These are phyloP conservation scores for Hymenoscyphus repandus DNA, from an alignment of 2,329 filamentous ascomycete genomes.

Conservation along the genomic window DNA sequence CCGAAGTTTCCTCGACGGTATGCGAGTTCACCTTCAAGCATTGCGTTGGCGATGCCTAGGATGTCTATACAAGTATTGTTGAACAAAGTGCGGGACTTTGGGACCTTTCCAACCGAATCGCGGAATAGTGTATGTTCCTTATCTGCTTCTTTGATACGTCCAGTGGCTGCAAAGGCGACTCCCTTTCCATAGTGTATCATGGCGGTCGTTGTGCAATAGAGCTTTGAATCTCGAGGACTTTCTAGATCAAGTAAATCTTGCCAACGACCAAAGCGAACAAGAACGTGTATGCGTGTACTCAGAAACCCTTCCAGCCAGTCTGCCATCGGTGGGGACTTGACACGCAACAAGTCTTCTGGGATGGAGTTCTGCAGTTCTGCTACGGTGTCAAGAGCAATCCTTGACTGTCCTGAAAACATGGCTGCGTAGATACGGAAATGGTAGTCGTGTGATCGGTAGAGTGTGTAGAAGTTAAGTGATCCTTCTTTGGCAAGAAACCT, in stretches of 20 bases:
- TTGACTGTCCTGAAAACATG: conserved; percentile 67
- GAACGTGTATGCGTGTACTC: conserved; percentile 60
- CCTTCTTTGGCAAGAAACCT: conserved; percentile 56
- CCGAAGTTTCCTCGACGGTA: conserved; percentile 59
- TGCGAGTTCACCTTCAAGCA: conserved; percentile 69
- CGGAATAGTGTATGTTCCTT: conserved; percentile 46
- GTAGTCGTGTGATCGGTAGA: conserved; percentile 70
- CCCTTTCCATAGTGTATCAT: conserved; percentile 64
- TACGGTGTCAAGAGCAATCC: conserved; percentile 57
- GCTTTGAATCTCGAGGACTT: conserved; percentile 49
- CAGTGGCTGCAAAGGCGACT: conserved; percentile 57
- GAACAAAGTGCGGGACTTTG: conserved; percentile 57
- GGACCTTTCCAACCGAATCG: conserved; percentile 47
- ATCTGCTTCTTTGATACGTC: conserved; percentile 49
- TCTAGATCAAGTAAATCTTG: conserved; percentile 53
- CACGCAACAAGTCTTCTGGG: conserved; percentile 56
- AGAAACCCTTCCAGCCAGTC: conserved; percentile 73
- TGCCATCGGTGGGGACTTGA: conserved; percentile 67
- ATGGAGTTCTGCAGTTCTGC: conserved; percentile 54
- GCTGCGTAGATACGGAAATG: conserved; percentile 73
- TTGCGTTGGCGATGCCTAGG: conserved; percentile 53
- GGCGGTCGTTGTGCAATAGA: conserved; percentile 67
- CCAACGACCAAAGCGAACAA: conserved; percentile 72
- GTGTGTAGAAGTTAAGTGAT: conserved; percentile 66
- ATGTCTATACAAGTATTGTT: conserved; percentile 63